Percentiles rank a stretch among this genome's conserved stretches.
Evolutionary conservation across 2,329 filamentous ascomycete species (phyloP).

Genomic region (Lasiodiplodia sp.): DNA sequence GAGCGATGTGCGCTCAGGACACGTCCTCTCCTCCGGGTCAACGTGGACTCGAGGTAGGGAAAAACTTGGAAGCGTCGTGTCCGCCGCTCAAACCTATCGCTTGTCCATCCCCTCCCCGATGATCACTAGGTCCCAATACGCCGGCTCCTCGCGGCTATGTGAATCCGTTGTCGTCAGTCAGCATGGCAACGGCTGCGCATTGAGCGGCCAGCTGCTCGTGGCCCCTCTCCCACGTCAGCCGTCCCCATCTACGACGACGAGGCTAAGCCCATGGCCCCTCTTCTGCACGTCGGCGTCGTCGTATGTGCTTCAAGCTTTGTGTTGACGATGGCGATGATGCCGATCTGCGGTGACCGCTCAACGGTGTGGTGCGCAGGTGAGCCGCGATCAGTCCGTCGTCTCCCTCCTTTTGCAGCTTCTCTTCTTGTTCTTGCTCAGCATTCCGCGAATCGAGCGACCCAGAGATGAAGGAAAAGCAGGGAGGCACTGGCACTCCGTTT

Average conservation of each 20-base stretch:
- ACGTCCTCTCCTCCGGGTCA: background rate
- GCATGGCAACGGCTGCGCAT: background rate
- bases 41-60: background rate
- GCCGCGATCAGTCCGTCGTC: background rate
- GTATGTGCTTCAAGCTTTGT: background rate
- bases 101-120: background rate
- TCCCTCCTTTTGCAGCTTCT: background rate
- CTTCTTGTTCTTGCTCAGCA: background rate
- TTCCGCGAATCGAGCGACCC: background rate
- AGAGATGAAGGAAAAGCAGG: background rate
- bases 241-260: background rate
- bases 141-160: constrained; percentile 13
- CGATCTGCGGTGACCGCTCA: background rate
- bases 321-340: background rate
- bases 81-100: background rate
- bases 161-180: constrained; percentile 26
- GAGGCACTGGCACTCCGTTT: background rate
- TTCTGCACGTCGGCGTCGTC: background rate
- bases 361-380: background rate
- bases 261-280: background rate
- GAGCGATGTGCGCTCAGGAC: background rate
- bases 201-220: background rate
- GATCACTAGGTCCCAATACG: constrained; percentile 17
- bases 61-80: background rate
- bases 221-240: background rate